Percentiles rank a stretch among this genome's conserved stretches.
Conservation (phyloP, 176 grass and related monocot genomes). For the Alopecurus myosuroides region DNA sequence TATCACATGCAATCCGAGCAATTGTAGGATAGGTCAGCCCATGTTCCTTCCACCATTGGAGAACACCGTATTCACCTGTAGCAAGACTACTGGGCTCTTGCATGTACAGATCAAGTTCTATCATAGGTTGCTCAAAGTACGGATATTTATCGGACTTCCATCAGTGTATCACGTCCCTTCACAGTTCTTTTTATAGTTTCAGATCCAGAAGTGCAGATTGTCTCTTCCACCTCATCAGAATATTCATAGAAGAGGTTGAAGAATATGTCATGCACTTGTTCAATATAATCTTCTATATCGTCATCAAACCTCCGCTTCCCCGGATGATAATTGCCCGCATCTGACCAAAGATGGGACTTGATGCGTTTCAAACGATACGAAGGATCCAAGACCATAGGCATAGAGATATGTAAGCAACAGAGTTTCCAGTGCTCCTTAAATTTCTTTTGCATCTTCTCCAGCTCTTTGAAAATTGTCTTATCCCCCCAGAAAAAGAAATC, state of each 20-base stretch:
- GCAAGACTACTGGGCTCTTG: neutral
- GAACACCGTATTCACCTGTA: neutral
- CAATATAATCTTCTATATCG: neutral
- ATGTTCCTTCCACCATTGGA: slow-evolving; percentile 37
- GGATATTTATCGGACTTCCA: neutral
- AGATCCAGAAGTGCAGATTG: neutral
- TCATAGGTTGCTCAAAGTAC: neutral
- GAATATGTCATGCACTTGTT: neutral
- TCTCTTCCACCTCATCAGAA: neutral
- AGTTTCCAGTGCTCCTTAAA: slow-evolving; percentile 10
- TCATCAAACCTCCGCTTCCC: neutral
- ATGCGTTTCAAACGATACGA: neutral
- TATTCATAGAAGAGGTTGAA: slow-evolving; percentile 3
- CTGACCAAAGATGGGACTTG: neutral
- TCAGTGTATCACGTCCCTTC: neutral
- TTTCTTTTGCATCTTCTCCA: neutral
- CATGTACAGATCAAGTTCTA: slow-evolving; percentile 33
- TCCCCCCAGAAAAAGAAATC: neutral
- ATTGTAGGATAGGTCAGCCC: slow-evolving; percentile 7
- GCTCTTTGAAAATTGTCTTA: neutral
- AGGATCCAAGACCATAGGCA: slow-evolving; percentile 6
- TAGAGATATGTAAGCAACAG: neutral
- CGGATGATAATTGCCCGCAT: neutral
- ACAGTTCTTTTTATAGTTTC: neutral
- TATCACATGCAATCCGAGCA: slow-evolving; percentile 20